Percentiles rank a stretch among this genome's conserved stretches.
Evolutionary conservation across 345 rosid genomes (phyloP).

Genomic region (Stellera chamaejasme): DNA sequence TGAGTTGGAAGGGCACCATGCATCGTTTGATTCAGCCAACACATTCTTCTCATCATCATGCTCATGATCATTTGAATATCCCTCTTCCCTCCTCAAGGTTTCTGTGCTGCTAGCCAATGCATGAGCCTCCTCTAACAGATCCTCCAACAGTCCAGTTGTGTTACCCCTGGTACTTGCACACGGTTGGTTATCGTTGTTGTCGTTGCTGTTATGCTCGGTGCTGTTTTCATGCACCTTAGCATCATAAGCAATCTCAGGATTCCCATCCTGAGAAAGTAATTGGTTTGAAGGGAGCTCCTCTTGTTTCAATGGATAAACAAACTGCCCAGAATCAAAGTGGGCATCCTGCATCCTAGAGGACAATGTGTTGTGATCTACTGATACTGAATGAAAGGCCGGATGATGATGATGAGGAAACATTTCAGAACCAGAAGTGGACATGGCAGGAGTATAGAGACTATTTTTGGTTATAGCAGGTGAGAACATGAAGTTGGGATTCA

Average conservation of each 20-base stretch:
- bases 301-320: slow-evolving; percentile 27
- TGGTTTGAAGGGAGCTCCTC: slow-evolving; percentile 93
- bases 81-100: slow-evolving; percentile 12
- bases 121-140: slow-evolving; percentile 46
- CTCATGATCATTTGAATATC: slow-evolving; percentile 4
- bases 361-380: slow-evolving; percentile 15
- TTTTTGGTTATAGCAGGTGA: slow-evolving; percentile 19
- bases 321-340: slow-evolving; percentile 25
- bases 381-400: slow-evolving; percentile 14
- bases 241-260: slow-evolving; percentile 9
- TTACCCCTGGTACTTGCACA: slow-evolving; percentile 8
- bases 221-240: not conserved
- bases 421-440: slow-evolving; percentile 11
- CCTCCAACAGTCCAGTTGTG: slow-evolving; percentile 42
- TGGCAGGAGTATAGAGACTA: slow-evolving; percentile 11
- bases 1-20: not conserved
- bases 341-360: slow-evolving; percentile 13
- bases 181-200: not conserved
- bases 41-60: slow-evolving; percentile 14
- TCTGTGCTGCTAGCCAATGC: slow-evolving; percentile 25
- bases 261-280: slow-evolving; percentile 19
- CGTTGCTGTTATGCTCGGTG: not conserved
- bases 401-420: slow-evolving; percentile 7
- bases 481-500: slow-evolving; percentile 14
- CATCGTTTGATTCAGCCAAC: no score